Conservation (phyloP, 192 early-diverging fungal genomes). For the Rhizophlyctis rosea region DNA sequence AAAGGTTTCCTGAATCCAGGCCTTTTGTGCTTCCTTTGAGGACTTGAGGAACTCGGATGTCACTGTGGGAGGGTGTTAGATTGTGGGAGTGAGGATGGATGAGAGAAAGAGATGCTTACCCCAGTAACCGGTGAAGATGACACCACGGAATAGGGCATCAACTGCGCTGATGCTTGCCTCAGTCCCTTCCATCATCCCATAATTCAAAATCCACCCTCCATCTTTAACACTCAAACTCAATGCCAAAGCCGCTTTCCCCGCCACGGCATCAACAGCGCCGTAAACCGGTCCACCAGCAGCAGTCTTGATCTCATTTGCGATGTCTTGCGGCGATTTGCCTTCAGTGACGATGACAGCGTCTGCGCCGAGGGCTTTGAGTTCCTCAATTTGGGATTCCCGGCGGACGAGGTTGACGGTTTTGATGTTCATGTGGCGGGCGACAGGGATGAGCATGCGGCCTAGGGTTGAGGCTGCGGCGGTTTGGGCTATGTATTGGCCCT, state of each 20-base stretch:
- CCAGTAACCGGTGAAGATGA: conserved; percentile 4
- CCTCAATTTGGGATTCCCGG: background rate
- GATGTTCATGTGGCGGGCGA: background rate
- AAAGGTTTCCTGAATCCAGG: background rate
- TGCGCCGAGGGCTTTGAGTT: conserved; percentile 4
- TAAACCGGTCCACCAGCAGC: background rate
- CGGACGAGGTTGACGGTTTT: conserved; percentile 12
- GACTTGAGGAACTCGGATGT: background rate
- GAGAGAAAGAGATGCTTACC: no score
- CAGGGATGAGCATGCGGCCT: conserved; percentile 3
- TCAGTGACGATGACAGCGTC: conserved; percentile 5
- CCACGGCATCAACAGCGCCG: conserved; percentile 8
- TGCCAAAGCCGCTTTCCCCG: background rate
- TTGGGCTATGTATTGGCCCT: conserved; percentile 3
- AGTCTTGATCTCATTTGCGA: background rate
- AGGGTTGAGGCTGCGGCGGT: conserved; percentile 5
- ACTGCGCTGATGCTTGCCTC: background rate
- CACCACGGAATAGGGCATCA: background rate
- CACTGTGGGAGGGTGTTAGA: no score
- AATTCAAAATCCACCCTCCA: background rate
- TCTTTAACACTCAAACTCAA: background rate
- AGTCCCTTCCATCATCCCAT: conserved; percentile 3
- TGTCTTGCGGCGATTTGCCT: background rate
- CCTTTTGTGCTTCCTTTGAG: background rate
- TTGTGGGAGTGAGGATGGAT: no score